Percentiles rank a stretch among this genome's conserved stretches.
phyloP scores from a whole-genome alignment of 129 eudicot genomes.

The Ambrosia artemisiifolia region DNA sequence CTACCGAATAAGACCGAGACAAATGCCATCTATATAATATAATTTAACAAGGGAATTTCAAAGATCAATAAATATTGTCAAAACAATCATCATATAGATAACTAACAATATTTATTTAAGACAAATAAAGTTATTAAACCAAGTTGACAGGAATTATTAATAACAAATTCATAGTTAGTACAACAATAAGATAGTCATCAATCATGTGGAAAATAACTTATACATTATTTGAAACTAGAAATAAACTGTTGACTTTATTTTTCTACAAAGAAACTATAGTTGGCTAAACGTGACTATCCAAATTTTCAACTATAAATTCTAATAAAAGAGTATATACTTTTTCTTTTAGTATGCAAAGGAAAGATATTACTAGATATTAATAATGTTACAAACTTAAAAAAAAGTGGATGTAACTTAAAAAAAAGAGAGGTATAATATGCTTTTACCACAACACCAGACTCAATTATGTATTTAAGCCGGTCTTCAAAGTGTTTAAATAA shows the following conservation, averaged over 20 bases:
- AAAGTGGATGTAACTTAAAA: too few relatives aligned
- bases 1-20: neutral
- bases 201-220: neutral
- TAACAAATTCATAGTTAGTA: neutral
- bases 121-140: neutral
- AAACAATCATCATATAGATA: neutral
- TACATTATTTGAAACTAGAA: neutral
- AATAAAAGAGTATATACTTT: too few relatives aligned
- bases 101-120: neutral
- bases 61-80: neutral
- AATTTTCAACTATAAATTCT: too few relatives aligned
- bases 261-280: too few relatives aligned
- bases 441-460: too few relatives aligned
- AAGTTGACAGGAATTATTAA: neutral
- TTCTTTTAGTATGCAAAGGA: too few relatives aligned
- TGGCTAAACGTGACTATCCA: too few relatives aligned
- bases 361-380: too few relatives aligned
- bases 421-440: too few relatives aligned
- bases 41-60: neutral
- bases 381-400: too few relatives aligned
- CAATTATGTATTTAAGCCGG: neutral
- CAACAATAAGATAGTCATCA: neutral
- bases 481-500: neutral
- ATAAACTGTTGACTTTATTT: neutral
- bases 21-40: neutral